Evolutionary conservation across 148 eudicot genomes (phyloP), one percentile per base, ranked within the genome.

Genomic region (Rhododendron ferrugineum): DNA sequence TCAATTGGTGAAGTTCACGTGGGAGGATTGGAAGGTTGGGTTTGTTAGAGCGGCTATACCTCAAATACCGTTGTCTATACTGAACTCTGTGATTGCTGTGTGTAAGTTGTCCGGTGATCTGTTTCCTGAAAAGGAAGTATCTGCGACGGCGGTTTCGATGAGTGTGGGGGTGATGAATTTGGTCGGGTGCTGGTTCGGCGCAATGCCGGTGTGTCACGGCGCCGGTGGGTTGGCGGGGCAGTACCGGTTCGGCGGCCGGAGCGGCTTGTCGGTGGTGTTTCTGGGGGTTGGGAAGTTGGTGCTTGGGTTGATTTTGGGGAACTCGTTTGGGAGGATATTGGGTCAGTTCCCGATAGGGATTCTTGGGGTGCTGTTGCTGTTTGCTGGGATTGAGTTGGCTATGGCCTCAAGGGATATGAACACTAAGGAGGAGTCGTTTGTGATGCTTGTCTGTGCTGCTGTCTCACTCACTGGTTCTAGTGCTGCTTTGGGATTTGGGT

Each of bases 141-240:
- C 94, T 1, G 91, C 88, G 3, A 88, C 92, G 0, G 73, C 86
- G 18, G 94, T 92, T 5, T 92, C 94, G 0, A 78, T 90, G 11
- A 92, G 92, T 15, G 94, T 92, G 23, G 94, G 94, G 2, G 1
- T 87, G 11, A 92, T 92, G 92, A 92, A 92, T 72, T 83, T 92
- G 56, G 88, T 89, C 0, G 94, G 94, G 16, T 92, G 91, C 83
- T 92, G 94, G 94, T 92, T 92, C 28, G 94, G 94, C 11, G 94
- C 92, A 26, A 92, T 92, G 94, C 94, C 94, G 1, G 88, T 85
- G 1, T 92, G 94, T 90, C 94, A 92, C 49, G 94, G 94, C 4
- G 94, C 94, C 4, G 94, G 94, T 0, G 94, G 94, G 81, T 40
- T 92, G 9, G 94, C 94, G 0, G 94, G 94, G 47, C 94, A 92